A percentile compares a stretch with the other conserved stretches of the same genome.
These are phyloP conservation scores for Pichia sp. DNA, from an alignment of 1,139 yeast genomes.

Conservation along the genomic window DNA sequence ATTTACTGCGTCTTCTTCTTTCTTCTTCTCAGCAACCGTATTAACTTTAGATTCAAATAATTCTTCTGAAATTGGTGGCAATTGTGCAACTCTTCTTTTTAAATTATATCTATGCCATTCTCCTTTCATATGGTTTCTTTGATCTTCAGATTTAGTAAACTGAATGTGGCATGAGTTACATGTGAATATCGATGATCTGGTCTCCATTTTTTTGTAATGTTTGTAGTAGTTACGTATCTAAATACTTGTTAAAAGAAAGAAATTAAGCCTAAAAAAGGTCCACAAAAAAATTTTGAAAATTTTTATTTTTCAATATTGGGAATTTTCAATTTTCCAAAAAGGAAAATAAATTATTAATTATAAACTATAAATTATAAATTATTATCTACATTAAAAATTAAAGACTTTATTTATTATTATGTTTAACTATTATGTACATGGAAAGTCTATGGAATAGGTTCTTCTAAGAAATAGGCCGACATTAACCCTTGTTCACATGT, in stretches of 20 bases:
- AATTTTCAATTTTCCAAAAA: neutral
- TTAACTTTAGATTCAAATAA: slow-evolving; percentile 43
- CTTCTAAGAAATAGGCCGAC: slow-evolving; percentile 64
- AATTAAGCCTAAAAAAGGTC: neutral
- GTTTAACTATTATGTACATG: neutral
- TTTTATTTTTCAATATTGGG: neutral
- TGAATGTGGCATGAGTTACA: slow-evolving; percentile 86
- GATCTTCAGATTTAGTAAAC: slow-evolving; percentile 70
- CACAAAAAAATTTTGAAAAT: neutral
- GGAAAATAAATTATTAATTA: neutral
- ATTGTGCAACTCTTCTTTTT: slow-evolving; percentile 53
- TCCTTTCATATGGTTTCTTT: slow-evolving; percentile 82
- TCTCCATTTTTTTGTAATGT: slow-evolving; percentile 3
- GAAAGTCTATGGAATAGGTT: slow-evolving; percentile 51
- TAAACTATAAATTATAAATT: neutral
- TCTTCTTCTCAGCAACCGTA: slow-evolving; percentile 24
- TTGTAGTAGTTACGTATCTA: neutral
- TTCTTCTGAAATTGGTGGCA: slow-evolving; percentile 49
- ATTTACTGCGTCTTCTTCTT: slow-evolving; percentile 8
- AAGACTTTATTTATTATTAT: too few species aligned
- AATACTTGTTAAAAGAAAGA: neutral
- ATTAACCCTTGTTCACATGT: slow-evolving; percentile 59
- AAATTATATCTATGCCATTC: slow-evolving; percentile 74
- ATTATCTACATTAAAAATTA: too few species aligned
- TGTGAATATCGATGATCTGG: slow-evolving; percentile 34